Conservation (phyloP, 163 green algal genomes). For the Chlamydomonas reinhardtii region DNA sequence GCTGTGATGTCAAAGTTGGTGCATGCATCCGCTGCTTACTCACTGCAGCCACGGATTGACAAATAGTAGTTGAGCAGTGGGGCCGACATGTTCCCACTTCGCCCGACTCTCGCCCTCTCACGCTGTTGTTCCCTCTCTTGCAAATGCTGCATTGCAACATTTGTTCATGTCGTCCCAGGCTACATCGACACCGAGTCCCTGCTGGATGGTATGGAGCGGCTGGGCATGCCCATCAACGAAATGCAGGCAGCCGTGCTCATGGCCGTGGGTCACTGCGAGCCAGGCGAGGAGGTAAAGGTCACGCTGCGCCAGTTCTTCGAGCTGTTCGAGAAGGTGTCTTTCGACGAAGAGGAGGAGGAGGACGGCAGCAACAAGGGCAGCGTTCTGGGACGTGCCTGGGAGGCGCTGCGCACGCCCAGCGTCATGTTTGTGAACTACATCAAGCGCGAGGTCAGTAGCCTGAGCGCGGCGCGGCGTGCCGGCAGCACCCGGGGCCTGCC, state of each 20-base stretch:
- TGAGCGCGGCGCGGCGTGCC: too few relatives aligned
- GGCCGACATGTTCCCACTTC: too few relatives aligned
- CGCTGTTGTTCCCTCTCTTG: too few relatives aligned
- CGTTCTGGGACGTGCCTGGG: neutral
- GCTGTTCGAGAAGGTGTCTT: neutral
- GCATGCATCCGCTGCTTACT: too few relatives aligned
- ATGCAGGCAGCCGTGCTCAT: constrained; percentile 27
- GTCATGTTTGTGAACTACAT: neutral
- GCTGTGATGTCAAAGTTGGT: too few relatives aligned
- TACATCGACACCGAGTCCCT: constrained; percentile 34
- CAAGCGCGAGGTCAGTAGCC: neutral
- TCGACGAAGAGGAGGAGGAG: neutral
- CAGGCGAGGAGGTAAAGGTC: constrained; percentile 11
- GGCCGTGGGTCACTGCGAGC: neutral
- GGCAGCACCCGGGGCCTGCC: too few relatives aligned
- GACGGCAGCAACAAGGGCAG: neutral
- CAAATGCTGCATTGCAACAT: too few relatives aligned
- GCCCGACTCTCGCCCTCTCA: too few relatives aligned
- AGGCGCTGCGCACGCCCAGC: neutral
- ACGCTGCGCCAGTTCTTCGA: constrained; percentile 20
- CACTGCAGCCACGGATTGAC: too few relatives aligned
- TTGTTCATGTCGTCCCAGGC: too few relatives aligned
- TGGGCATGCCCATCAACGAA: constrained; percentile 45
- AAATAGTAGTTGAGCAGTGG: too few relatives aligned
- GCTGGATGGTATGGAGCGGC: constrained; percentile 47